Evolutionary conservation across 2,329 filamentous ascomycete species (phyloP), one percentile per base, ranked within the genome.

Genomic region (Celoporthe dispersa): DNA sequence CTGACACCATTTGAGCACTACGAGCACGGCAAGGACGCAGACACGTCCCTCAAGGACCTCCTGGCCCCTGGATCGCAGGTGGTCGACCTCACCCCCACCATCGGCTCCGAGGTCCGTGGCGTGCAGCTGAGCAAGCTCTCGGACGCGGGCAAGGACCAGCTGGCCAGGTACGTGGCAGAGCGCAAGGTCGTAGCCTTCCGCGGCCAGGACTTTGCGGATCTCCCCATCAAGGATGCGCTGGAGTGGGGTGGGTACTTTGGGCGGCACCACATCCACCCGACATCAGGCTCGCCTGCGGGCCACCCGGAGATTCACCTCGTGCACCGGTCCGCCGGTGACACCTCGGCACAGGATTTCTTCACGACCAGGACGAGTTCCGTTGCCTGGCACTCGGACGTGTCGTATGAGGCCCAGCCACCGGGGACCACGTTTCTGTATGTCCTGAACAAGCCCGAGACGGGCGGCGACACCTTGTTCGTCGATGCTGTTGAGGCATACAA

Each of bases 341-440:
- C 84, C 6, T 87, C 84, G 2, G 86, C 85, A 19, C 80, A 85
- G 14, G 81, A 86, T 55, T 92, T 90, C 79, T 89, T 93, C 68
- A 83, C 76, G 70, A 87, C 88, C 62, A 87, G 92, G 31, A 94
- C 92, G 3, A 95, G 91, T 80, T 92, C 91, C 0, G 90, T 97
- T 1, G 93, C 93, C 9, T 97, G 94, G 94, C 94, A 97, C 81
- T 92, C 90, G 0, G 94, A 97, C 74, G 91, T 97, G 1, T 92
- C 92, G 0, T 97, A 97, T 78, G 94, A 97, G 82, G 83, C 88
- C 74, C 94, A 98, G 81, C 94, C 94, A 1, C 94, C 94, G 0
- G 93, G 94, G 39, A 97, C 94, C 0, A 97, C 94, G 0, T 97
- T 97, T 81, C 81, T 97, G 48, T 97, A 97, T 78, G 85, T 94